phyloP scores from a whole-genome alignment of 768 basidiomycete genomes.

The Paxillus involutus region DNA sequence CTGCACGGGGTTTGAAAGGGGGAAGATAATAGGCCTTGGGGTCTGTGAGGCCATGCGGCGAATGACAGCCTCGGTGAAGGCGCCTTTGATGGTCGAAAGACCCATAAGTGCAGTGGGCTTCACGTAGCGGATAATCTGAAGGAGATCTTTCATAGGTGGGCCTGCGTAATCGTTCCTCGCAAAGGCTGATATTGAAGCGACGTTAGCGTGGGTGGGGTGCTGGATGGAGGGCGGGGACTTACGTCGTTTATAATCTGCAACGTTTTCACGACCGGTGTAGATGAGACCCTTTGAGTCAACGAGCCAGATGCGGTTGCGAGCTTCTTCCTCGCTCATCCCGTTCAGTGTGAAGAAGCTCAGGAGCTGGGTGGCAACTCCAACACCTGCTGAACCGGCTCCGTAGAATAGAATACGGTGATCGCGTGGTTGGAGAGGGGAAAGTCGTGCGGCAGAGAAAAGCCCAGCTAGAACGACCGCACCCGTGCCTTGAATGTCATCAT shows the following conservation, averaged over 20 bases:
- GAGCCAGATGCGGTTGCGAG: constrained; percentile 74
- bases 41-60: constrained; percentile 78
- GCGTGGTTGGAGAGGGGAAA: constrained; percentile 62
- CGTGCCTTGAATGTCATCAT: constrained; percentile 91
- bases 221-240: constrained; percentile 17
- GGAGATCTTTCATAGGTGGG: constrained; percentile 68
- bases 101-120: constrained; percentile 89
- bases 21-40: constrained; percentile 86
- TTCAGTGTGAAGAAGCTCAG: constrained; percentile 86
- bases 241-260: constrained; percentile 88
- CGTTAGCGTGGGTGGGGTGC: neutral
- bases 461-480: constrained; percentile 92
- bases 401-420: constrained; percentile 89
- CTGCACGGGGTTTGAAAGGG: constrained; percentile 86
- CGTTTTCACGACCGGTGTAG: constrained; percentile 64
- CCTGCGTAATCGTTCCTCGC: constrained; percentile 79
- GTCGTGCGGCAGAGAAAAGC: constrained; percentile 82
- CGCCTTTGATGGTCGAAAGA: constrained; percentile 83
- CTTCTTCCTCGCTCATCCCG: constrained; percentile 76
- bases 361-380: constrained; percentile 88
- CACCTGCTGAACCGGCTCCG: constrained; percentile 89
- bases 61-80: constrained; percentile 73
- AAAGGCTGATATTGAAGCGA: constrained; percentile 57
- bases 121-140: constrained; percentile 78
- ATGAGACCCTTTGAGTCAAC: constrained; percentile 88